Evolutionary conservation across 805 yeast species (phyloP).

Genomic region (Metschnikowia corniflorae): DNA sequence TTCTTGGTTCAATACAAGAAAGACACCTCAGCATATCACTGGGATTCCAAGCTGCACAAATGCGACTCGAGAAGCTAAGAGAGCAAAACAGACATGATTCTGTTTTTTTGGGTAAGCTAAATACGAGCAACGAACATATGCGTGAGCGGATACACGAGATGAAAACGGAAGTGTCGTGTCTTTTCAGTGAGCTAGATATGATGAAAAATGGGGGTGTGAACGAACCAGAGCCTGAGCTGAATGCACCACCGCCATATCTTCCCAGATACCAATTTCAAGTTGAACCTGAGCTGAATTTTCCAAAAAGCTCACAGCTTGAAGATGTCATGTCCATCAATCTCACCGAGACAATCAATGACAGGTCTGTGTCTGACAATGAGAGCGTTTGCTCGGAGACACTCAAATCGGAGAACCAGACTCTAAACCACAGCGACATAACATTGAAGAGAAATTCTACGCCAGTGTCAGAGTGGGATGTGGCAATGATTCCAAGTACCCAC

Average conservation of each 20-base stretch:
- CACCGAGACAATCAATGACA: neutral
- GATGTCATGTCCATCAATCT: neutral
- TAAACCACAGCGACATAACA: neutral
- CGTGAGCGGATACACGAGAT: slow-evolving; percentile 15
- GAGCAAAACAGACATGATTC: slow-evolving; percentile 14
- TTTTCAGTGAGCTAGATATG: slow-evolving; percentile 6
- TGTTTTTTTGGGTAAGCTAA: slow-evolving; percentile 13
- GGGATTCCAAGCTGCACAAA: slow-evolving; percentile 8
- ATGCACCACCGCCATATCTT: neutral
- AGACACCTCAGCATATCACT: slow-evolving; percentile 10
- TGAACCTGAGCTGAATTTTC: neutral
- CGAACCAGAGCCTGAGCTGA: neutral
- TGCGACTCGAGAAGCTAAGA: slow-evolving; percentile 9
- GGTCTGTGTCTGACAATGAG: neutral
- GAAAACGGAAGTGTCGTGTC: slow-evolving; percentile 12
- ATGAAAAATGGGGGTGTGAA: slow-evolving; percentile 2
- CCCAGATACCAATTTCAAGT: neutral
- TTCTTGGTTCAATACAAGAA: slow-evolving; percentile 10
- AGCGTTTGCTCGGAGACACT: neutral
- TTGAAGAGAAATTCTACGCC: too few relatives aligned
- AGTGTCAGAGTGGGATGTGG: neutral
- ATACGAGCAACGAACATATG: slow-evolving; percentile 14
- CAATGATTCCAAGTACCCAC: neutral
- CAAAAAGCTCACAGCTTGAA: neutral
- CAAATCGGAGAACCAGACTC: too few relatives aligned